Evolutionary conservation across 108 stramenopile genomes (phyloP), one percentile per base, ranked within the genome.

Genomic region (Fistulifera pelliculosa): DNA sequence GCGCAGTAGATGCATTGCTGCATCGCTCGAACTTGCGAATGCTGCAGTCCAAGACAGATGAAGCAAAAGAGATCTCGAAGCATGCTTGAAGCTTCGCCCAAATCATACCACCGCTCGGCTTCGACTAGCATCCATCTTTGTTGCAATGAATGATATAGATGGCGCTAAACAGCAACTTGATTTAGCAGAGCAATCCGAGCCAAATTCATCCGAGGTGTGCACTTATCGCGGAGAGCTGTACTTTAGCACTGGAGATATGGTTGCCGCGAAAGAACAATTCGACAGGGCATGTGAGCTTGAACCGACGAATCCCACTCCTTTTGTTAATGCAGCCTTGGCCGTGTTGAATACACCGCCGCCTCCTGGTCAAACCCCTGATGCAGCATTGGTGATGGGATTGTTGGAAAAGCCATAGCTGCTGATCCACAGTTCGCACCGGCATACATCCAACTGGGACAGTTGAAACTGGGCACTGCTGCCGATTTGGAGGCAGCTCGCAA

Each of bases 401-500:
- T 66, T 94, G 58, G 79, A 90, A 61, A 77, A 85, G 61, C 88
- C 2, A 74, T 94, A 48, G 64, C 80, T 38, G 77, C 83, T 10
- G 93, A 94, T 73, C 89, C 93, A 12, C 83, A 83, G 69, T 88
- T 90, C 58, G 81, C 87, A 54, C 65, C 81, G n/a, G 93, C 93
- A 10, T 94, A 94, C 49, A 70, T 90, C 17, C 93, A 94, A 58
- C 60, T 94, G 56, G 88, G 93, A 13, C 88, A 94, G 60, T 68
- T 94, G 54, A 90, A 88, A 63, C 60, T 94, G 63, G 81, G 81
- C 42, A 84, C 90, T 78, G 86, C 87, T 14, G 75, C 75, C 22
- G 79, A 88, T 54, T 66, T 94, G 59, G 31, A 26, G 15, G 69
- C 78, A 17, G 87, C 87, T 1, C 64, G 68, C 35, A 73, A 84